Evolutionary conservation across 2,329 filamentous ascomycete species (phyloP).

Genomic region (Elsinoe arachidis): DNA sequence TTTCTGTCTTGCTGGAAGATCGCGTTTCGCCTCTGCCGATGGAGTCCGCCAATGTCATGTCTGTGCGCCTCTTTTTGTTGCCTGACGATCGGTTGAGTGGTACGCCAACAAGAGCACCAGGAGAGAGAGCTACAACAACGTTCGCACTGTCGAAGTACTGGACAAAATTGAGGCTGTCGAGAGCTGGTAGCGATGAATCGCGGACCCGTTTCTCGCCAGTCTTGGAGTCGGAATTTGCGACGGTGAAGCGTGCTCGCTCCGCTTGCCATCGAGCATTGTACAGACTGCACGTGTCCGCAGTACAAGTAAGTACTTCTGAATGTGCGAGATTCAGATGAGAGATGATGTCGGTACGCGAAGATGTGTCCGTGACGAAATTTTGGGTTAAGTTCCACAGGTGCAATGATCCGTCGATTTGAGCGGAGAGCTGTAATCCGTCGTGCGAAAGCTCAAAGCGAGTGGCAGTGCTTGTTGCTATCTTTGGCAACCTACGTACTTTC

Average conservation of each 20-base stretch:
- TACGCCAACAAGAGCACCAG: constrained; percentile 56
- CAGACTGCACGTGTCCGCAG: neutral
- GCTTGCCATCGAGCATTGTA: constrained; percentile 1
- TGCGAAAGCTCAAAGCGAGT: constrained; percentile 1
- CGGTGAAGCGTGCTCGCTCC: constrained; percentile 14
- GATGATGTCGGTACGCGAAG: neutral
- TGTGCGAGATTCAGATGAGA: neutral
- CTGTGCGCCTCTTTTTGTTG: constrained; percentile 31
- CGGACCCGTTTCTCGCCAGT: neutral
- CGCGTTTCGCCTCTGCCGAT: constrained; percentile 54
- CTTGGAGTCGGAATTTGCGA: neutral
- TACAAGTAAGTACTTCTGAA: neutral
- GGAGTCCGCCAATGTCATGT: constrained; percentile 57
- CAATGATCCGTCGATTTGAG: neutral
- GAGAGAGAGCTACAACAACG: constrained; percentile 56
- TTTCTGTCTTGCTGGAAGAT: neutral
- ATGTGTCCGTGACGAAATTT: neutral
- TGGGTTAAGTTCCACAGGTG: neutral
- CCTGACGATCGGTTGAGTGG: constrained; percentile 37
- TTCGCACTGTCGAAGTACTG: constrained; percentile 52
- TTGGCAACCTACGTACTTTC: neutral
- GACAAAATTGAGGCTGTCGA: neutral
- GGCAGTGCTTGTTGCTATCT: neutral
- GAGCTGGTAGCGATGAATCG: neutral
- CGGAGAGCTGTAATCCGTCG: neutral